phyloP scores from a whole-genome alignment of 139 green algal species.

The Tetraselmis chui region DNA sequence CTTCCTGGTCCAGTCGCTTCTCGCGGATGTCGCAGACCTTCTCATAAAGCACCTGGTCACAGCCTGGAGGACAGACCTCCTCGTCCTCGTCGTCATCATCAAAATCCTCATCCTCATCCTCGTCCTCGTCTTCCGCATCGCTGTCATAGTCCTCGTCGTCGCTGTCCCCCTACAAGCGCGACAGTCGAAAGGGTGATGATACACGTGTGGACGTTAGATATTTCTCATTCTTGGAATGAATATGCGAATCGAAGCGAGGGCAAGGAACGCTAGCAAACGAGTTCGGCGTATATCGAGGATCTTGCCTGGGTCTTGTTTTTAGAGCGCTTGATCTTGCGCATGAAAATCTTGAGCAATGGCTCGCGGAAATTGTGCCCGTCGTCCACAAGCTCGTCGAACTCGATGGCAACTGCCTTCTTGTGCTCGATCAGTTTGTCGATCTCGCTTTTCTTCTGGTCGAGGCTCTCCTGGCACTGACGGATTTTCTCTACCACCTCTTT shows the following conservation, averaged over 20 bases:
- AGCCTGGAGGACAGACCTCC: slow-evolving; percentile 61
- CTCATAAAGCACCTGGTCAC: slow-evolving; percentile 61
- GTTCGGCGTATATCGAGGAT: too few species aligned
- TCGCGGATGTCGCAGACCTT: slow-evolving; percentile 69
- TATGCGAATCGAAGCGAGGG: too few species aligned
- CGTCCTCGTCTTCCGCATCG: slow-evolving; percentile 33
- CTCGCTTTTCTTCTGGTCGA: slow-evolving; percentile 46
- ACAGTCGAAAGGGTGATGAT: too few species aligned
- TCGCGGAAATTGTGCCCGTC: slow-evolving; percentile 50
- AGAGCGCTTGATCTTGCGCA: slow-evolving; percentile 57
- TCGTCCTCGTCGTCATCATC: slow-evolving; percentile 48
- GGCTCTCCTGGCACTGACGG: slow-evolving; percentile 28
- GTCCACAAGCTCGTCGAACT: slow-evolving; percentile 52
- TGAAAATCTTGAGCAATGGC: slow-evolving; percentile 59
- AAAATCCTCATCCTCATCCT: slow-evolving; percentile 24
- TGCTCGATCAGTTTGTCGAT: slow-evolving; percentile 35
- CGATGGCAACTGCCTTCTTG: slow-evolving; percentile 27
- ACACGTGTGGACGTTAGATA: too few species aligned
- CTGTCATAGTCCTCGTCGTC: slow-evolving; percentile 28
- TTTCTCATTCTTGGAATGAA: too few species aligned
- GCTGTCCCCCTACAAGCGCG: slow-evolving; percentile 36
- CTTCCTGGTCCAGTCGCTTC: slow-evolving; percentile 66
- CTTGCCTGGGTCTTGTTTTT: slow-evolving; percentile 63
- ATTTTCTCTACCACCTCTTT: slow-evolving; percentile 46
- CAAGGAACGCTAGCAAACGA: too few species aligned